A percentile compares a stretch with the other conserved stretches of the same genome.
phyloP scores from a whole-genome alignment of 2,329 filamentous ascomycete species.

The Kalaharituber pfeilii region DNA sequence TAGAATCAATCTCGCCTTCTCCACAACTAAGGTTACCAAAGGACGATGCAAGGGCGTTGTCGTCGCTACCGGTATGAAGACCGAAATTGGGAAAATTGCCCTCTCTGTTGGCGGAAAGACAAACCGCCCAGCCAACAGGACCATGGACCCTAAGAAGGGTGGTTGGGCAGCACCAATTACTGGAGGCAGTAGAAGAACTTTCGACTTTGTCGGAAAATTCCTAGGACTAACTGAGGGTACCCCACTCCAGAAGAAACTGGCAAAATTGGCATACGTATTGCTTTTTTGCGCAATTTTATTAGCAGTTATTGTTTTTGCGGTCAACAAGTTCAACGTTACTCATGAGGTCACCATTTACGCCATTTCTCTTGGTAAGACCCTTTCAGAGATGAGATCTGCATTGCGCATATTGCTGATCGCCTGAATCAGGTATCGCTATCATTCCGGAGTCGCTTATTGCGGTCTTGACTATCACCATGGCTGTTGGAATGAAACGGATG shows the following conservation, averaged over 20 bases:
- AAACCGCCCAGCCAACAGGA: conserved; percentile 35
- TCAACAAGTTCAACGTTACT: conserved; percentile 37
- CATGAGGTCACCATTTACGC: conserved; percentile 44
- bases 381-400: background rate
- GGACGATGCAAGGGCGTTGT: conserved; percentile 48
- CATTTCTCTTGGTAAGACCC: conserved; percentile 37
- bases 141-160: conserved; percentile 32
- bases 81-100: conserved; percentile 62
- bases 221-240: conserved; percentile 52
- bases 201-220: conserved; percentile 36
- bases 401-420: conserved; percentile 11
- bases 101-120: conserved; percentile 33
- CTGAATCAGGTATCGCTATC: conserved; percentile 35
- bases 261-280: conserved; percentile 65
- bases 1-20: conserved; percentile 53
- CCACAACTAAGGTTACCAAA: conserved; percentile 53
- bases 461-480: conserved; percentile 54
- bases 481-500: conserved; percentile 48
- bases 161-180: conserved; percentile 32
- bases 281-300: conserved; percentile 53
- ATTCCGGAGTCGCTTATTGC: conserved; percentile 49
- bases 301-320: conserved; percentile 45
- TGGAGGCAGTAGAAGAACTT: conserved; percentile 33
- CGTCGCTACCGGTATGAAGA: conserved; percentile 52
- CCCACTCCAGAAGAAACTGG: conserved; percentile 67